Base-by-base conservation (phyloP, 768 basidiomycete genomes). In the Lactarius vividus region DNA sequence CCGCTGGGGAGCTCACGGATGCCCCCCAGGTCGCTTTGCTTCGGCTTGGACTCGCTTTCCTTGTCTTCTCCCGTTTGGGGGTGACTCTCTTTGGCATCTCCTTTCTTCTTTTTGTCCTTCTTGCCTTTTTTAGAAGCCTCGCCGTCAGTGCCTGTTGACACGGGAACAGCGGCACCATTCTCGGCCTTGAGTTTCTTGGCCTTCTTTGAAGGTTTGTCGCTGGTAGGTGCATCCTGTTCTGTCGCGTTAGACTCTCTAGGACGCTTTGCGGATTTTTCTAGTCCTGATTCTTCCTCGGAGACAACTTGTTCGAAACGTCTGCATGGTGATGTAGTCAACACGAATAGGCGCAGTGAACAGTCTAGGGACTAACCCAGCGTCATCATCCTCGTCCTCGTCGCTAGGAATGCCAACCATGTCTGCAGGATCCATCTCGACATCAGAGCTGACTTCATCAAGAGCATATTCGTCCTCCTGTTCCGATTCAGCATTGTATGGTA, bases 261-360 rank as follows among this genome's bases (percentile, higher is more conserved):
- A 62, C 92, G 91, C 76, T 96, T 96, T 59, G 81, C 79, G 42
- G 72, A 71, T 70, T 86, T 72, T 10, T 42, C 59, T 4, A 61
- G n/a, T 54, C 68, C 62, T 18, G 68, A 40, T 15, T 60, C 52
- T 33, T 53, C 28, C 13, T 82, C 83, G 6, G 83, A 82, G 4
- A 73, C 70, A 39, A 92, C 74, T 72, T 91, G 92, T 71, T 94
- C 89, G 71, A 94, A 91, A 63, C 90, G 90, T 58, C 88, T 88
- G 61, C 55, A 46, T 35, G 28, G 35, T 42, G 46, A 67, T 40
- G 39, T 26, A 59, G 33, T 60, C 23, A 65, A 46, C 29, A 39
- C 29, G 11, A 23, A 37, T 65, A 6, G 29, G 53, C 10, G 18
- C 53, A 5, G 7, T 10, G 31, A 29, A 16, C 64, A 55, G 58